A percentile compares a stretch with the other conserved stretches of the same genome.
These are phyloP conservation scores for Naematelia aurantialba DNA, from an alignment of 768 basidiomycete genomes.

Conservation along the genomic window DNA sequence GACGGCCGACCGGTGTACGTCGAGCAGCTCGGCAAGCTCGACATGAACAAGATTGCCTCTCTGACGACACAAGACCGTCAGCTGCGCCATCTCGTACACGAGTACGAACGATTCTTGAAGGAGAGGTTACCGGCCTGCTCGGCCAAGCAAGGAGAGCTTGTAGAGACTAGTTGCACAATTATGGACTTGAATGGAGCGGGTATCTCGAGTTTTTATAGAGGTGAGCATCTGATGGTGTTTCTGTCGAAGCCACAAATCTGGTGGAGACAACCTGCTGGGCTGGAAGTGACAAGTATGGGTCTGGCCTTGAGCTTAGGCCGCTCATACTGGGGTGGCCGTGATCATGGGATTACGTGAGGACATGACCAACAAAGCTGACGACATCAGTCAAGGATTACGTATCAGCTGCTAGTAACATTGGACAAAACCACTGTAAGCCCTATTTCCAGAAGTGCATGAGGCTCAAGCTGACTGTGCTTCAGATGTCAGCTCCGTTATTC, in stretches of 20 bases:
- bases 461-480: neutral
- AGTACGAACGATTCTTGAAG: constrained; percentile 84
- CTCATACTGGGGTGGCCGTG: too few relatives aligned
- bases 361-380: neutral
- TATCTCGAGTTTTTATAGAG: constrained; percentile 75
- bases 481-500: neutral
- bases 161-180: constrained; percentile 97
- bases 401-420: constrained; percentile 66
- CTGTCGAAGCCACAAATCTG: too few relatives aligned
- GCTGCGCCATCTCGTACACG: constrained; percentile 78
- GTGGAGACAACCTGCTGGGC: too few relatives aligned
- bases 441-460: neutral
- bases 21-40: constrained; percentile 84
- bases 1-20: constrained; percentile 95
- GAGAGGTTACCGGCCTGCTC: constrained; percentile 74
- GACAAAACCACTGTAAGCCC: constrained; percentile 69
- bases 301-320: too few relatives aligned
- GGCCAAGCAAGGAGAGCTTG: constrained; percentile 67
- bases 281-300: too few relatives aligned
- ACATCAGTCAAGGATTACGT: constrained; percentile 79
- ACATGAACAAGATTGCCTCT: constrained; percentile 75
- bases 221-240: constrained; percentile 23
- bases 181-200: constrained; percentile 70
- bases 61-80: constrained; percentile 82
- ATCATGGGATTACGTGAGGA: too few relatives aligned